Percentiles rank a stretch among this genome's conserved stretches.
These are phyloP conservation scores for Glycine soja DNA, from an alignment of 306 rosid species.

Conservation along the genomic window DNA sequence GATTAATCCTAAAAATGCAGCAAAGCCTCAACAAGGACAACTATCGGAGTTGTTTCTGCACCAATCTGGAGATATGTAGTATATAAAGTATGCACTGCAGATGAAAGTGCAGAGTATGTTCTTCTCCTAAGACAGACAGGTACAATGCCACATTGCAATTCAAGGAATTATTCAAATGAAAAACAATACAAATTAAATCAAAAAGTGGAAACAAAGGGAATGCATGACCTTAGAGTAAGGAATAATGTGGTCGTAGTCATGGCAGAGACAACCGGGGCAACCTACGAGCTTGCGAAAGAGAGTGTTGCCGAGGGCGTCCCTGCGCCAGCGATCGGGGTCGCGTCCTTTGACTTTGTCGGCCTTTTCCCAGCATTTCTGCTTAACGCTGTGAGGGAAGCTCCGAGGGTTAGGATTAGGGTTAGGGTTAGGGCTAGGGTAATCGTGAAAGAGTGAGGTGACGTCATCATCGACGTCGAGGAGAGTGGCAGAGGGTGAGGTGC, in stretches of 20 bases:
- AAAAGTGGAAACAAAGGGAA: background rate
- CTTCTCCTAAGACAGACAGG: background rate
- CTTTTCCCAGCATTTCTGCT: conserved; percentile 91
- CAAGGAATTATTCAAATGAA: background rate
- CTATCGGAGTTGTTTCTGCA: too few species aligned
- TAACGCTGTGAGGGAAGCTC: conserved; percentile 76
- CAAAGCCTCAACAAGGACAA: background rate
- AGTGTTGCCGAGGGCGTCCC: conserved; percentile 80
- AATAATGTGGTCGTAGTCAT: conserved; percentile 85
- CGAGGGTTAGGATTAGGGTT: conserved; percentile 63
- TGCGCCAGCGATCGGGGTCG: conserved; percentile 94
- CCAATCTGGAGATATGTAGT: too few species aligned
- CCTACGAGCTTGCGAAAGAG: conserved; percentile 92
- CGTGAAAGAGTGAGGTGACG: conserved; percentile 39
- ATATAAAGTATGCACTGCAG: background rate
- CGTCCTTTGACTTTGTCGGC: conserved; percentile 87
- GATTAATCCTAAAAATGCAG: conserved; percentile 12
- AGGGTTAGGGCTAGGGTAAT: conserved; percentile 42
- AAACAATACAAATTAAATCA: background rate
- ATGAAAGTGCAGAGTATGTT: background rate
- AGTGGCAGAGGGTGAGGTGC: conserved; percentile 53
- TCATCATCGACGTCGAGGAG: conserved; percentile 49
- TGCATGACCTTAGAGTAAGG: conserved; percentile 83
- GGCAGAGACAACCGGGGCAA: conserved; percentile 92
- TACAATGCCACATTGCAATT: background rate